A percentile compares a stretch with the other conserved stretches of the same genome.
These are phyloP conservation scores for Fusarium sp. DNA, from an alignment of 2,329 filamentous ascomycete genomes.

Conservation along the genomic window DNA sequence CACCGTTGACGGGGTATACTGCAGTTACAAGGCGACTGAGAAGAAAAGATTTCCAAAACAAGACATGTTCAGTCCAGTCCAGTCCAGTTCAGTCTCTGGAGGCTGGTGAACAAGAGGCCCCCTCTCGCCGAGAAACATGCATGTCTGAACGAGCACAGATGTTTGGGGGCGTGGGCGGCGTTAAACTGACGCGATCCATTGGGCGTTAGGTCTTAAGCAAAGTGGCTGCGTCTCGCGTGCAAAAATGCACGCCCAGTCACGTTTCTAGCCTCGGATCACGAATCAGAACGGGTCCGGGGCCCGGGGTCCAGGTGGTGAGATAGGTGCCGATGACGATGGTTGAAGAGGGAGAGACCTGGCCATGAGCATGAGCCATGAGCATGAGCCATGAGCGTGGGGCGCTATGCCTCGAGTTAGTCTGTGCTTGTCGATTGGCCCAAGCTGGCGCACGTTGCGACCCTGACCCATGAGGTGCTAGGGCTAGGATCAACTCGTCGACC, in stretches of 20 bases:
- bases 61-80: background rate
- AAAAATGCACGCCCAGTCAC: constrained; percentile 39
- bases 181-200: constrained; percentile 25
- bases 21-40: background rate
- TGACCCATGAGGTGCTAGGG: constrained; percentile 33
- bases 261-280: constrained; percentile 32
- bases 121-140: constrained; percentile 12
- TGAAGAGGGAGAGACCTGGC: constrained; percentile 13
- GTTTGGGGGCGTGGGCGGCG: constrained; percentile 24
- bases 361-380: constrained; percentile 3
- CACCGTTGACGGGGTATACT: constrained; percentile 7
- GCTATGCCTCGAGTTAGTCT: constrained; percentile 30
- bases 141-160: constrained; percentile 18
- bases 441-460: constrained; percentile 35
- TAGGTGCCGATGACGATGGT: constrained; percentile 34
- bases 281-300: constrained; percentile 25
- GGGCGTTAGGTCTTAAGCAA: constrained; percentile 15
- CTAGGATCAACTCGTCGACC: constrained; percentile 30
- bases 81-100: background rate
- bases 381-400: constrained; percentile 24
- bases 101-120: constrained; percentile 9
- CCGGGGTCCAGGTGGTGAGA: constrained; percentile 15
- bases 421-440: constrained; percentile 33
- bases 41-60: background rate
- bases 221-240: constrained; percentile 35